Evolutionary conservation across 2,329 filamentous ascomycete genomes (phyloP).

Genomic region (Periglandula ipomoeae): DNA sequence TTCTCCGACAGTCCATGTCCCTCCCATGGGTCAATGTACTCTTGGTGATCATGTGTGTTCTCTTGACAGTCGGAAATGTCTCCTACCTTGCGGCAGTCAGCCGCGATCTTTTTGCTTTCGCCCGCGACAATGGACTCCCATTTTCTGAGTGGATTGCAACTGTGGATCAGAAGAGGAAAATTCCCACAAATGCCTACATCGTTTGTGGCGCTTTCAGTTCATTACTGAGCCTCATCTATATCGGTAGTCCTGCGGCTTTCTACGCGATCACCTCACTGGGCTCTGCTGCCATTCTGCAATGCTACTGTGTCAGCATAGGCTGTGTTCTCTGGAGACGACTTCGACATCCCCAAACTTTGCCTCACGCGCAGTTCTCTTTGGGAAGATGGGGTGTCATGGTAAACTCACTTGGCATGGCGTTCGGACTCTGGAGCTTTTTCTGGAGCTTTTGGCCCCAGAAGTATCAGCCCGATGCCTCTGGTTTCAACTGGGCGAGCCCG

Average conservation of each 20-base stretch:
- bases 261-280: slow-evolving; percentile 1
- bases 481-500: slow-evolving; percentile 5
- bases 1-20: not conserved
- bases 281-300: not conserved
- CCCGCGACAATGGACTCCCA: not conserved
- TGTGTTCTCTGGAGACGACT: not conserved
- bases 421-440: not conserved
- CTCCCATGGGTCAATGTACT: not conserved
- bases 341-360: not conserved
- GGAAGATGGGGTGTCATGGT: not conserved
- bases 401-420: not conserved
- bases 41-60: not conserved
- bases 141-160: not conserved
- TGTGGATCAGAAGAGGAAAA: not conserved
- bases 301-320: slow-evolving; percentile 1
- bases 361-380: slow-evolving; percentile 1
- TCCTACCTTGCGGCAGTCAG: not conserved
- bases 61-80: not conserved
- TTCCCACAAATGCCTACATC: slow-evolving; percentile 1
- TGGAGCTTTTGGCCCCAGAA: slow-evolving; percentile 2
- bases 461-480: not conserved
- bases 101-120: not conserved
- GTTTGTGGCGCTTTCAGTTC: not conserved
- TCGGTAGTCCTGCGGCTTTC: slow-evolving; percentile 1
- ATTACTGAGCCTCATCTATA: not conserved